Conservation (phyloP, 768 basidiomycete genomes). For the Lyophyllum decastes region DNA sequence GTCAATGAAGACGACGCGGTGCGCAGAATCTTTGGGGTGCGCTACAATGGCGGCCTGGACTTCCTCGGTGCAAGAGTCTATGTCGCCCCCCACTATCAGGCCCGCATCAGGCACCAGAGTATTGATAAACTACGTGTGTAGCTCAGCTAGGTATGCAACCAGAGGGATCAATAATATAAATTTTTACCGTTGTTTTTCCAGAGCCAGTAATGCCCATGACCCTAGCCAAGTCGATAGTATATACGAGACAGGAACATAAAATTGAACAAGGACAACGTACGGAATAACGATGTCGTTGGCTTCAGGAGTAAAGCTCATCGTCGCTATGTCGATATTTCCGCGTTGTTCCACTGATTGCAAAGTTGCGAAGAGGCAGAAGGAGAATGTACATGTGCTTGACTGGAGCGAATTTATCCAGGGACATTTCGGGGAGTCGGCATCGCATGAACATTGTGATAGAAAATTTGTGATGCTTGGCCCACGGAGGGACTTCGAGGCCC, state of each 20-base stretch:
- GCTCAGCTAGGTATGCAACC: neutral
- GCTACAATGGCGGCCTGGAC: conserved; percentile 3
- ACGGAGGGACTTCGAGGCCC: neutral
- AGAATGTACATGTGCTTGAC: too few relatives aligned
- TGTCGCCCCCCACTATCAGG: conserved; percentile 9
- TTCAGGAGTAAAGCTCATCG: conserved; percentile 3
- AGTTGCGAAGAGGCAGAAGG: neutral
- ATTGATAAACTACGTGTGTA: conserved; percentile 8
- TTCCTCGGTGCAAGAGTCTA: conserved; percentile 6
- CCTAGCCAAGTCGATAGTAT: neutral
- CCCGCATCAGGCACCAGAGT: neutral
- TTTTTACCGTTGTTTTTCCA: conserved; percentile 14
- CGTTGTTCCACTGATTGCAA: neutral
- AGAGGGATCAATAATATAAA: neutral
- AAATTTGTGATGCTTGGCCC: neutral
- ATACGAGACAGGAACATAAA: neutral
- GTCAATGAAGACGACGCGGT: conserved; percentile 12
- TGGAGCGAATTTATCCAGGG: too few relatives aligned
- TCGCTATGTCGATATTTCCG: neutral
- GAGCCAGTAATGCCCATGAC: conserved; percentile 15
- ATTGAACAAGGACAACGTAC: neutral
- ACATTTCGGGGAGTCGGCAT: neutral
- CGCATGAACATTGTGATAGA: neutral
- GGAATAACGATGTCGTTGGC: conserved; percentile 17
- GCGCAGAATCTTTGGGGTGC: conserved; percentile 10